These are phyloP conservation scores for Trichoderma guizhouense DNA, from an alignment of 2,329 filamentous ascomycete species.

Conservation along the genomic window DNA sequence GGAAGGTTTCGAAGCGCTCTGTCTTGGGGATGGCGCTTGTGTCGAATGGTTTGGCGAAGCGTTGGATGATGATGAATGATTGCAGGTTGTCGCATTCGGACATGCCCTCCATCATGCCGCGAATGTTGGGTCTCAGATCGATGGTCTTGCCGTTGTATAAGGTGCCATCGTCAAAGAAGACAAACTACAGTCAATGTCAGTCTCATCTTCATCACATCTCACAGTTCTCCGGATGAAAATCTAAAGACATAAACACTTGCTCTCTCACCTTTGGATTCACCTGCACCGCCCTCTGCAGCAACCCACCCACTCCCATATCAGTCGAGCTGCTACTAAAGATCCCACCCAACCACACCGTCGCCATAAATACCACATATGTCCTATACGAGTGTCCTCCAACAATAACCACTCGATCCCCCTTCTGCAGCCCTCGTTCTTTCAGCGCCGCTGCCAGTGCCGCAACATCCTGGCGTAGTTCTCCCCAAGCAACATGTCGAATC, in stretches of 20 bases:
- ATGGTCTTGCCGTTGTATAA: slow-evolving; percentile 75
- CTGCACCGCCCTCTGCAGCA: slow-evolving; percentile 71
- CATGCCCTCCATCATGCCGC: slow-evolving; percentile 66
- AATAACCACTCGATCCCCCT: slow-evolving; percentile 71
- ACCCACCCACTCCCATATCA: slow-evolving; percentile 77
- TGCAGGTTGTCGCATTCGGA: slow-evolving; percentile 56
- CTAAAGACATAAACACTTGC: neutral
- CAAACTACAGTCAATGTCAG: slow-evolving; percentile 42
- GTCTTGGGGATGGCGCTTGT: slow-evolving; percentile 50
- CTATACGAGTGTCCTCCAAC: slow-evolving; percentile 74
- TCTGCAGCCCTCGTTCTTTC: slow-evolving; percentile 60
- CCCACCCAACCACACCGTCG: slow-evolving; percentile 66
- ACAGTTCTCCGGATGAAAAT: neutral
- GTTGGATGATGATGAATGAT: slow-evolving; percentile 61
- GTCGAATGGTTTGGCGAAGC: slow-evolving; percentile 61
- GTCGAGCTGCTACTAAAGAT: slow-evolving; percentile 75
- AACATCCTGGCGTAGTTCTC: slow-evolving; percentile 57
- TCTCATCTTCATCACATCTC: neutral
- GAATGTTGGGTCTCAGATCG: slow-evolving; percentile 71
- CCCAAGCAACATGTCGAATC: slow-evolving; percentile 62
- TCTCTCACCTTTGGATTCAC: slow-evolving; percentile 62
- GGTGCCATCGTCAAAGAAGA: slow-evolving; percentile 81
- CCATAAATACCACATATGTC: slow-evolving; percentile 69
- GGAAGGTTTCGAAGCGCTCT: slow-evolving; percentile 45
- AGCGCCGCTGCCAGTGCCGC: slow-evolving; percentile 63